Evolutionary conservation across 345 rosid species (phyloP), one percentile per base, ranked within the genome.

Genomic region (Hirschfeldia incana): DNA sequence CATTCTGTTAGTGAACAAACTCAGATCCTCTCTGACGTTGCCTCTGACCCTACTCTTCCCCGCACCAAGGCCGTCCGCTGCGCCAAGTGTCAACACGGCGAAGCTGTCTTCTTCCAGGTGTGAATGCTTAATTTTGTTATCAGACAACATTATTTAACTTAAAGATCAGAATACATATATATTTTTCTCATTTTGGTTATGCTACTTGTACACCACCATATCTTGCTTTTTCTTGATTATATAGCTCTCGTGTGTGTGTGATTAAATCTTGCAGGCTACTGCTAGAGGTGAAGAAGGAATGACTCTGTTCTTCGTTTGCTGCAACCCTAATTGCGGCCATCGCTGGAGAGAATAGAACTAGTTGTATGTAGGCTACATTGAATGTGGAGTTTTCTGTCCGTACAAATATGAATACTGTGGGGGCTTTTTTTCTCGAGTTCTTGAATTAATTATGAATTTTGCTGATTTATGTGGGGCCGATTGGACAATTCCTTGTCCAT

Each of bases 231-330:
- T n/a, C 46, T 39, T 39, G 42, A 1, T 36, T 36, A 5, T 44
- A 27, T 4, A 46, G 29, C 78, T 27, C 21, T 21, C 21, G 21
- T 0, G 2, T 13, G 32, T 16, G 60, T 72, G 67, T 66, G 5
- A 28, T 46, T 70, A 70, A 57, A 65, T 67, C 2, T 6, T 85
- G 69, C 87, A 90, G 95, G 91, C 92, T 9, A 84, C 98, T 74
- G 85, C 98, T 37, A 87, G 97, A 82, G 98, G 98, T 3, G 98
- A 93, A 86, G 99, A 93, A 77, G 96, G 96, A 65, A 93, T 93
- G 99, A 90, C 96, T 0, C 85, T 95, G 83, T 93, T 90, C 74
- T 91, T 90, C 36, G 99, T 95, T 34, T 93, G 99, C 85, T 95
- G 97, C 85, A 93, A 93, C 81, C 92, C 97, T 0, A 91, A 81